Conservation (phyloP, 768 basidiomycete species). For the Termitomyces sp. region DNA sequence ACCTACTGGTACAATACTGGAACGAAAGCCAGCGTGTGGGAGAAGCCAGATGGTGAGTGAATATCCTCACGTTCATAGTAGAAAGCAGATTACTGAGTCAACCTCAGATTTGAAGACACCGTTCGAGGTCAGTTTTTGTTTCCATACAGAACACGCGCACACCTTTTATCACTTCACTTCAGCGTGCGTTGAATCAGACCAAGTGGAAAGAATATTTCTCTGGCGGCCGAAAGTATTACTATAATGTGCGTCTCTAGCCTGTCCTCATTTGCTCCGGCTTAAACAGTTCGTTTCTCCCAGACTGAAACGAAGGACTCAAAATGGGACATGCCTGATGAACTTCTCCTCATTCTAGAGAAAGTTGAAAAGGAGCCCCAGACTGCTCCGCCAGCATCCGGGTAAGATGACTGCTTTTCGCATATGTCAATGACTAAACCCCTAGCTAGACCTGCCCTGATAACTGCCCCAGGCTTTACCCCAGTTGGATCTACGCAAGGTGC, state of each 20-base stretch:
- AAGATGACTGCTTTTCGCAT: slow-evolving; percentile 8
- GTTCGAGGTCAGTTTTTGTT: slow-evolving; percentile 63
- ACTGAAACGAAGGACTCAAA: slow-evolving; percentile 89
- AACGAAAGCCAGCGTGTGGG: slow-evolving; percentile 93
- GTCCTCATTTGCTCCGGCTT: neutral
- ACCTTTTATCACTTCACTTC: slow-evolving; percentile 11
- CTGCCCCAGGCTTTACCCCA: slow-evolving; percentile 41
- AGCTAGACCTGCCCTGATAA: slow-evolving; percentile 28
- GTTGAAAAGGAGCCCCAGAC: slow-evolving; percentile 71
- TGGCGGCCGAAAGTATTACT: slow-evolving; percentile 88
- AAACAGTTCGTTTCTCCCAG: slow-evolving; percentile 31
- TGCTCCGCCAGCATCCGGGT: slow-evolving; percentile 32
- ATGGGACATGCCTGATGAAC: slow-evolving; percentile 97
- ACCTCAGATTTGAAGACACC: slow-evolving; percentile 79
- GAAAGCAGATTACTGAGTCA: slow-evolving; percentile 5
- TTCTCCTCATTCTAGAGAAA: slow-evolving; percentile 78
- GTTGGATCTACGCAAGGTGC: slow-evolving; percentile 50
- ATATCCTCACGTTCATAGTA: neutral
- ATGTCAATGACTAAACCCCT: neutral
- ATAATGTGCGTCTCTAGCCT: slow-evolving; percentile 53
- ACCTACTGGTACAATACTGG: slow-evolving; percentile 95
- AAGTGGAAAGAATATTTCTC: slow-evolving; percentile 97
- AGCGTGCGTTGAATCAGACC: slow-evolving; percentile 87
- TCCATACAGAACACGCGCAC: slow-evolving; percentile 6
- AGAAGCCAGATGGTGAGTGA: slow-evolving; percentile 87